phyloP scores from a whole-genome alignment of 31 red algal genomes.

The Porphyra umbilicalis region DNA sequence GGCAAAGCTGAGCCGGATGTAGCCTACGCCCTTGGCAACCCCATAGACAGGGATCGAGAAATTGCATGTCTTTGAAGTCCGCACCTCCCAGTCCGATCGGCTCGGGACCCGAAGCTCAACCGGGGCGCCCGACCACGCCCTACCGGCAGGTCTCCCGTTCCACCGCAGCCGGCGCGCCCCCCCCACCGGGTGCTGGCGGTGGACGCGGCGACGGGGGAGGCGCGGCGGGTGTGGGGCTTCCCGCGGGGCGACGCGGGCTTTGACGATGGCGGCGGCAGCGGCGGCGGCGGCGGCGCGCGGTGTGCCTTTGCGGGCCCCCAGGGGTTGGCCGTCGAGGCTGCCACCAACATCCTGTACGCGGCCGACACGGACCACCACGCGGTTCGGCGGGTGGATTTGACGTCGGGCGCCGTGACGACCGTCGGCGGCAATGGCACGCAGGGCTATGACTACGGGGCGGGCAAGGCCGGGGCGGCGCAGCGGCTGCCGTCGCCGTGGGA shows the following conservation, averaged over 20 bases:
- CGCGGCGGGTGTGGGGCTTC: slow-evolving; percentile 46
- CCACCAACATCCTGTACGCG: slow-evolving; percentile 27
- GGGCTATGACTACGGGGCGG: slow-evolving; percentile 51
- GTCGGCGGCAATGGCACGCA: slow-evolving; percentile 59
- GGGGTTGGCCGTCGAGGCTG: slow-evolving; percentile 41
- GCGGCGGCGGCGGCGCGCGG: no score
- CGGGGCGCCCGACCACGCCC: no score
- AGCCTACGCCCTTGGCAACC: no score
- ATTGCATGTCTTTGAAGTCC: no score
- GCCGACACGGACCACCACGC: slow-evolving; percentile 87
- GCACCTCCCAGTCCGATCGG: no score
- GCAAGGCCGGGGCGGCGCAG: slow-evolving; percentile 36
- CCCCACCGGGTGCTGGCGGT: slow-evolving; percentile 60
- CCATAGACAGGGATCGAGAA: no score
- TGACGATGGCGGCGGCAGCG: slow-evolving; percentile 28
- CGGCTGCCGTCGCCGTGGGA: slow-evolving; percentile 55
- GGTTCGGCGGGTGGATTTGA: slow-evolving; percentile 51
- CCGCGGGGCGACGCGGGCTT: slow-evolving; percentile 35
- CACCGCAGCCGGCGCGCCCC: no score
- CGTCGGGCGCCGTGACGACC: slow-evolving; percentile 38
- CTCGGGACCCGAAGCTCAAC: no score
- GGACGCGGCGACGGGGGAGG: slow-evolving; percentile 14
- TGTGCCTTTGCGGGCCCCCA: slow-evolving; percentile 55
- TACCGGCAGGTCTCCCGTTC: no score
- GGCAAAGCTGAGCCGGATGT: no score